Evolutionary conservation across 2,329 filamentous ascomycete species (phyloP).

Genomic region (Neopestalotiopsis sp.): DNA sequence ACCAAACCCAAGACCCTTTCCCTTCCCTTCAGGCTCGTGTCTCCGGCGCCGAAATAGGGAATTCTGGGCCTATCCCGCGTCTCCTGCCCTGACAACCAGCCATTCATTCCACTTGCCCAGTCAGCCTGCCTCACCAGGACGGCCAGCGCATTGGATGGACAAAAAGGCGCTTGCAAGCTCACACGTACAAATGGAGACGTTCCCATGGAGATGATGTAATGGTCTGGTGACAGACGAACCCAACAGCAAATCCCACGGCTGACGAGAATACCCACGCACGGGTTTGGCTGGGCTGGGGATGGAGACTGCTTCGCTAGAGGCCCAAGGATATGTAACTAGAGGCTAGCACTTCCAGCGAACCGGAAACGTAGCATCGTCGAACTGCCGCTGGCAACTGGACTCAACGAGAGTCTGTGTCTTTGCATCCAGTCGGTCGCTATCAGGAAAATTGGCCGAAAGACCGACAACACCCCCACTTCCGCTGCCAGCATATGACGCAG

Average conservation of each 20-base stretch:
- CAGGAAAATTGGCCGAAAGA: conserved; percentile 16
- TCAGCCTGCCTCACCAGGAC: not conserved
- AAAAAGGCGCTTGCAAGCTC: not conserved
- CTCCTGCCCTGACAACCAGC: too few species aligned
- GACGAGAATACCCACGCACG: not conserved
- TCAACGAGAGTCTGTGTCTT: not conserved
- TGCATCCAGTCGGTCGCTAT: conserved; percentile 4
- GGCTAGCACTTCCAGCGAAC: not conserved
- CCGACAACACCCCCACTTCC: conserved; percentile 9
- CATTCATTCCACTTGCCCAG: too few species aligned
- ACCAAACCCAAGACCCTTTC: not conserved
- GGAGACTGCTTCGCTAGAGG: not conserved
- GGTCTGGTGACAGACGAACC: not conserved
- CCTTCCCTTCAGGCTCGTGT: not conserved
- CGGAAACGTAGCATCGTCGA: not conserved
- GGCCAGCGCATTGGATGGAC: not conserved
- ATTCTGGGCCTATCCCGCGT: not conserved
- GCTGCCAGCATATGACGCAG: conserved; percentile 17
- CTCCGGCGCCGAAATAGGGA: not conserved
- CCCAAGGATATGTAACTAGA: not conserved
- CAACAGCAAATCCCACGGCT: not conserved
- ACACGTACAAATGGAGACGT: not conserved
- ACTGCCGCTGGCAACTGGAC: not conserved
- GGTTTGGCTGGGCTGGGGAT: not conserved
- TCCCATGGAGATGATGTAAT: not conserved